Evolutionary conservation across 805 yeast genomes (phyloP), one percentile per base, ranked within the genome.

Genomic region (Myxozyma neotropica): DNA sequence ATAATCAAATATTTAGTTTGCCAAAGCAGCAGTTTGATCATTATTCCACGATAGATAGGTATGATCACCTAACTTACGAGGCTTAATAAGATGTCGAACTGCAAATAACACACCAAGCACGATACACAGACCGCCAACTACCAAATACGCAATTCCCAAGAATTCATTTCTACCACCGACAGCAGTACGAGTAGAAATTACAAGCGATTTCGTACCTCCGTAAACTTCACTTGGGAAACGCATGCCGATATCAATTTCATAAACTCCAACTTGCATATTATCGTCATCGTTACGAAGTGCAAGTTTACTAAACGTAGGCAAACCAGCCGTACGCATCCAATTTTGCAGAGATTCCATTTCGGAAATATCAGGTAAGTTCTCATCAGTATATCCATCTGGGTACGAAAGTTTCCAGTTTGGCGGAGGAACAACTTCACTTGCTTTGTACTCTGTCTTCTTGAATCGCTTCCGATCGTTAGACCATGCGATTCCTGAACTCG

Each of bases 301-400:
- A 38, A 91, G 75, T 71, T 94, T 93, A 78, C 87, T 84, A 70
- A 94, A 93, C 12, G 87, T 83, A 27, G 98, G 96, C 63, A 93
- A 78, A 0, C 96, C 97, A 0, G 98, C 96, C 0, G 97, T 91
- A 69, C 96, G 83, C 97, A 93, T 93, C 99, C 99, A 93, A 73
- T 91, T 93, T 77, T 91, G 96, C 68, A 93, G 82, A 65, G 85
- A 85, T 71, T 89, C 93, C 90, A 94, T 85, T 38, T 75, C 71
- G 1, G 88, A 80, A 49, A 93, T 71, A 70, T 88, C 86, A 2
- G 96, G 96, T 61, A 93, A 68, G 72, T 89, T 90, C 4, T 82
- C 83, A 35, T 81, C 85, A n/a, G 87, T 89, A 75, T 94, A 93
- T 0, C 98, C 98, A 60, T 91, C 75, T 1, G 98, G 98, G 72